These are phyloP conservation scores for Dorcoceras hygrometricum DNA, from an alignment of 257 asterid genomes.

Conservation along the genomic window DNA sequence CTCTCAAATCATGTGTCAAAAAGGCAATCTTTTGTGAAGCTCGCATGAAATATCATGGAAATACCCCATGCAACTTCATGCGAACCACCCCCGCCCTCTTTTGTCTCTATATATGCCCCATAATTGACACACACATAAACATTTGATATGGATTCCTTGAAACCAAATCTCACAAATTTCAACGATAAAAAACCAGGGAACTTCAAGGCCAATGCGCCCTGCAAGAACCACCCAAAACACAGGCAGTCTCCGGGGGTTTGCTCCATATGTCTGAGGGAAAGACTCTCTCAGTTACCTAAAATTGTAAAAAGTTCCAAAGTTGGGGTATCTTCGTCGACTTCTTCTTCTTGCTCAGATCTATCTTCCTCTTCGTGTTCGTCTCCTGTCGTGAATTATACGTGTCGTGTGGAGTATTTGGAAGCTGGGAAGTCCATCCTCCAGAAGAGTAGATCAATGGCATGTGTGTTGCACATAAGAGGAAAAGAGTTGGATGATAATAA, in stretches of 20 bases:
- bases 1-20: slow-evolving; percentile 37
- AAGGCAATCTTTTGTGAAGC: slow-evolving; percentile 37
- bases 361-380: slow-evolving; percentile 65
- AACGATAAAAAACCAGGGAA: slow-evolving; percentile 20
- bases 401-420: slow-evolving; percentile 6
- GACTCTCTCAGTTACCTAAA: slow-evolving; percentile 37
- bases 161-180: slow-evolving; percentile 22
- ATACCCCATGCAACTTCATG: slow-evolving; percentile 22
- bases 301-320: slow-evolving; percentile 9
- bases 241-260: slow-evolving; percentile 72
- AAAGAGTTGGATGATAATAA: slow-evolving; percentile 14
- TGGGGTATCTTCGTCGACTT: slow-evolving; percentile 18
- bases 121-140: neutral
- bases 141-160: slow-evolving; percentile 17
- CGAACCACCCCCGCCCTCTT: slow-evolving; percentile 5
- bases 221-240: slow-evolving; percentile 72
- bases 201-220: slow-evolving; percentile 31
- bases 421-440: slow-evolving; percentile 30
- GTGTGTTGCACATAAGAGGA: slow-evolving; percentile 32
- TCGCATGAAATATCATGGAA: slow-evolving; percentile 62
- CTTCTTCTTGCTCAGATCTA: slow-evolving; percentile 48
- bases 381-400: slow-evolving; percentile 29
- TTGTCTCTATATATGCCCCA: neutral
- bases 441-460: slow-evolving; percentile 64
- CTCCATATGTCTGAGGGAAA: slow-evolving; percentile 58